These are phyloP conservation scores for Solanum aculeatissimum DNA, from an alignment of 305 asterid species.

Conservation along the genomic window DNA sequence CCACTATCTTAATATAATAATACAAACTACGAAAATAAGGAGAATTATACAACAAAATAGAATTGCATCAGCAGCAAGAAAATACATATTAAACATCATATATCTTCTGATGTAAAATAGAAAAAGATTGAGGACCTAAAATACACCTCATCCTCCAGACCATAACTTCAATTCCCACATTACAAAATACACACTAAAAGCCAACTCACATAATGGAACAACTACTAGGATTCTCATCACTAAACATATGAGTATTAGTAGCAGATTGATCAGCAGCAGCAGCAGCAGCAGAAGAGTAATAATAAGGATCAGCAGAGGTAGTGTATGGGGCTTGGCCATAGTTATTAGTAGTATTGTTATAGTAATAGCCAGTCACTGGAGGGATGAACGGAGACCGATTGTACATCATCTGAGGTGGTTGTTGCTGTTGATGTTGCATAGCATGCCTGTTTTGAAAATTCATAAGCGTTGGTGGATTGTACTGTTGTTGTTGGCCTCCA, in stretches of 20 bases:
- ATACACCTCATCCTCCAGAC: not conserved
- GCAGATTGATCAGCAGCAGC: conserved; percentile 15
- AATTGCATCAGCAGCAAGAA: not conserved
- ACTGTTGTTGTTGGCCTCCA: conserved; percentile 6
- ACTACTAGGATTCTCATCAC: conserved; percentile 55
- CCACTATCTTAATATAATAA: not conserved
- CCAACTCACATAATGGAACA: conserved; percentile 57
- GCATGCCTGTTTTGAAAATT: conserved; percentile 38
- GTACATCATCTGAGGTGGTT: conserved; percentile 70
- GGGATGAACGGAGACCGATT: conserved; percentile 50
- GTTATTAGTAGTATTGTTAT: conserved; percentile 11
- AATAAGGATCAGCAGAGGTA: conserved; percentile 7
- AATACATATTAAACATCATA: not conserved
- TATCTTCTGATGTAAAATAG: not conserved
- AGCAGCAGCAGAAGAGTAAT: not conserved
- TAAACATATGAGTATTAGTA: conserved; percentile 31
- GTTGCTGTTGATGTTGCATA: conserved; percentile 1
- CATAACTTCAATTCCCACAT: conserved; percentile 6
- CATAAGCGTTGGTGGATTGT: conserved; percentile 24
- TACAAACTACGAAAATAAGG: not conserved
- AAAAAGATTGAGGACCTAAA: not conserved
- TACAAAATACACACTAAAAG: not conserved
- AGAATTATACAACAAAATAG: not conserved
- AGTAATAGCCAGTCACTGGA: conserved; percentile 44
- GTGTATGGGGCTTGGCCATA: conserved; percentile 20